Evolutionary conservation across 2,329 filamentous ascomycete species (phyloP).

Genomic region (Alternaria panax): DNA sequence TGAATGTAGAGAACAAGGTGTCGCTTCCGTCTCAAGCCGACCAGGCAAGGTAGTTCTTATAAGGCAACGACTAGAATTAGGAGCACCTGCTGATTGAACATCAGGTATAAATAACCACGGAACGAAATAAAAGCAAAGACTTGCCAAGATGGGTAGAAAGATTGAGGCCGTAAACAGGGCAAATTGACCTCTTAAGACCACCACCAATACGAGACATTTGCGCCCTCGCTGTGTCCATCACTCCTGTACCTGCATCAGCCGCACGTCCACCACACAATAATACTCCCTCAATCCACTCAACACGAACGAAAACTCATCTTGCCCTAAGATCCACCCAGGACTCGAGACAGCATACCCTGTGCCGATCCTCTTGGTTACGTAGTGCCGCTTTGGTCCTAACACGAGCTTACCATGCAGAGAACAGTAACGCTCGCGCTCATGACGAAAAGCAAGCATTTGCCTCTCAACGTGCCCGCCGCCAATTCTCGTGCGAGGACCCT

Average conservation of each 20-base stretch:
- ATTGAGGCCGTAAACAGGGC: neutral
- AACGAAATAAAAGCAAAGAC: neutral
- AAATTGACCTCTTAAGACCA: constrained; percentile 4
- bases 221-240: neutral
- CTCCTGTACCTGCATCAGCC: constrained; percentile 18
- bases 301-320: constrained; percentile 13
- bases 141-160: neutral
- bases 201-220: constrained; percentile 4
- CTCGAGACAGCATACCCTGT: neutral
- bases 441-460: constrained; percentile 6
- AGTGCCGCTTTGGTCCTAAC: constrained; percentile 8
- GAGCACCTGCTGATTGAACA: neutral
- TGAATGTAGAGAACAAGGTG: neutral
- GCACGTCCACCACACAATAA: neutral
- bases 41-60: neutral
- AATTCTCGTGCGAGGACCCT: neutral
- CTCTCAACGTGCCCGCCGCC: neutral
- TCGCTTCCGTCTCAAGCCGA: neutral
- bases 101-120: too few species aligned
- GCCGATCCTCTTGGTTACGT: constrained; percentile 11
- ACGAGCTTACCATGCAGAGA: constrained; percentile 18
- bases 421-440: neutral
- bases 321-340: constrained; percentile 1
- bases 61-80: neutral
- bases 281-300: constrained; percentile 4